Percentiles rank a stretch among this genome's conserved stretches.
Conservation (phyloP, 805 yeast species). For the Yarrowia porcina region DNA sequence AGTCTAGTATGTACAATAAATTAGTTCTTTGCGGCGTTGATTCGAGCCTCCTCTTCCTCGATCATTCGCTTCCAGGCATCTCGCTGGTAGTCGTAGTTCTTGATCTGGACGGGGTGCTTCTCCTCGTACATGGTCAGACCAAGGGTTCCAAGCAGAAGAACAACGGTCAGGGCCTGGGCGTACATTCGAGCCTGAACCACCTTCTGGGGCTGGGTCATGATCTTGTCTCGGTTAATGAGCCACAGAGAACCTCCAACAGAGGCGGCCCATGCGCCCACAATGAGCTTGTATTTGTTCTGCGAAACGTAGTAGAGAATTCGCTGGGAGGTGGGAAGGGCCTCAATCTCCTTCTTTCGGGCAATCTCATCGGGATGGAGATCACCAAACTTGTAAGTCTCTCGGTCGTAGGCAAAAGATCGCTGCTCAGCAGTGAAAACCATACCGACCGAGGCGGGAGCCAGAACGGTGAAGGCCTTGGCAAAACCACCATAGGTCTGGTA, state of each 20-base stretch:
- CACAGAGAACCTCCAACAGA: constrained; percentile 79
- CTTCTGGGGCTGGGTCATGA: constrained; percentile 73
- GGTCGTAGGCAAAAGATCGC: constrained; percentile 66
- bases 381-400: constrained; percentile 52
- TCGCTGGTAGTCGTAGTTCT: constrained; percentile 21
- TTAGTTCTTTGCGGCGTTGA: constrained; percentile 8
- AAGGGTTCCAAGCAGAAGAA: constrained; percentile 64
- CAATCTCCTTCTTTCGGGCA: constrained; percentile 47
- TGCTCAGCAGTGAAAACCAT: constrained; percentile 68
- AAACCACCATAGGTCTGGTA: constrained; percentile 26
- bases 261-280: constrained; percentile 74
- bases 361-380: constrained; percentile 44
- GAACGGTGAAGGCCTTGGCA: constrained; percentile 56
- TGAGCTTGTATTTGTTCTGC: constrained; percentile 58
- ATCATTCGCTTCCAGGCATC: constrained; percentile 51
- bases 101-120: constrained; percentile 21
- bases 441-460: constrained; percentile 62
- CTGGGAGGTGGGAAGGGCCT: constrained; percentile 47
- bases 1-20: constrained; percentile 25
- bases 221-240: constrained; percentile 65
- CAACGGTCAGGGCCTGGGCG: constrained; percentile 79
- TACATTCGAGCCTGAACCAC: constrained; percentile 88
- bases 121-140: constrained; percentile 41
- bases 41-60: constrained; percentile 44
- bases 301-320: constrained; percentile 49